A percentile compares a stretch with the other conserved stretches of the same genome.
Evolutionary conservation across 371 early-diverging fungal species (phyloP).

Genomic region (Mortierella sp.): DNA sequence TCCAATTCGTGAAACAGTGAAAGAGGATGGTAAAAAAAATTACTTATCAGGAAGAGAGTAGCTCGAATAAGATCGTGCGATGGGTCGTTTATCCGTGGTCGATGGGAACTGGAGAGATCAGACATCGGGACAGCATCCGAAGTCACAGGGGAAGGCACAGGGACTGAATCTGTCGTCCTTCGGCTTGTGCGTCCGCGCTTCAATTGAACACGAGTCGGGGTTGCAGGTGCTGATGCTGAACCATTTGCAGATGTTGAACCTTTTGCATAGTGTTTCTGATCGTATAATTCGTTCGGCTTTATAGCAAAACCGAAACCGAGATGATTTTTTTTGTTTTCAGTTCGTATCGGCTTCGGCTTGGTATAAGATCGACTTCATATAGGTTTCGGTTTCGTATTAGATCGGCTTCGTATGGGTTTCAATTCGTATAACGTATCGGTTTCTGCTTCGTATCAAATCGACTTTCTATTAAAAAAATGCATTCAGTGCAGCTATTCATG

Average conservation of each 20-base stretch:
- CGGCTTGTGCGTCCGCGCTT: constrained; percentile 24
- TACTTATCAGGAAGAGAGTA: constrained; percentile 13
- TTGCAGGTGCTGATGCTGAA: constrained; percentile 16
- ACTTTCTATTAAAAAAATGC: too few relatives aligned
- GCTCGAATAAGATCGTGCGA: constrained; percentile 27
- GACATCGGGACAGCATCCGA: constrained; percentile 7
- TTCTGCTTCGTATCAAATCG: too few relatives aligned
- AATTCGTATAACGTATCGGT: too few relatives aligned
- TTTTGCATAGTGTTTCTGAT: too few relatives aligned
- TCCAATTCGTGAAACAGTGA: constrained; percentile 4
- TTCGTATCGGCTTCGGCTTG: too few relatives aligned
- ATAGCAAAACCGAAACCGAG: too few relatives aligned
- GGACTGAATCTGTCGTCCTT: constrained; percentile 2
- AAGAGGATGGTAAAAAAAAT: constrained; percentile 16
- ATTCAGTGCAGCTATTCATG: too few relatives aligned
- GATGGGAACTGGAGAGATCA: constrained; percentile 15
- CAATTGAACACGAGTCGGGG: constrained; percentile 14
- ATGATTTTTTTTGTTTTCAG: too few relatives aligned
- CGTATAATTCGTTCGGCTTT: too few relatives aligned
- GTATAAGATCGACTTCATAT: too few relatives aligned
- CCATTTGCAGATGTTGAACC: constrained; percentile 12
- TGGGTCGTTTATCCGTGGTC: constrained; percentile 24
- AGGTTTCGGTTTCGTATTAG: too few relatives aligned
- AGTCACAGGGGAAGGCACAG: constrained; percentile 14
- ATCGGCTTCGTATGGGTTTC: too few relatives aligned